Conservation (phyloP, 257 asterid genomes). For the Paraleonurus japonicus region DNA sequence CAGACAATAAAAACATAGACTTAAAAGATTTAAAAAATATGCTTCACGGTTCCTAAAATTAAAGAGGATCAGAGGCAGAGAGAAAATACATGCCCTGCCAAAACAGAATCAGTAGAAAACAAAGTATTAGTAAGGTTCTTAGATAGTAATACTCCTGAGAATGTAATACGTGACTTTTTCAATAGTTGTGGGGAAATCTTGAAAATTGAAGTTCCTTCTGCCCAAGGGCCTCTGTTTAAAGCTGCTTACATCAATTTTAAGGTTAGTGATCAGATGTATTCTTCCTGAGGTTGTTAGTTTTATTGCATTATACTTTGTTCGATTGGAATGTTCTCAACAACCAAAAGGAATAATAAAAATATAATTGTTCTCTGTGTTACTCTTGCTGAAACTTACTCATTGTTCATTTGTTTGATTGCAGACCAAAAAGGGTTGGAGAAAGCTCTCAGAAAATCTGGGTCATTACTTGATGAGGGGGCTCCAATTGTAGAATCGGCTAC, state of each 20-base stretch:
- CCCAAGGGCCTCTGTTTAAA: constrained; percentile 22
- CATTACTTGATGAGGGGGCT: neutral
- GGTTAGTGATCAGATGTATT: constrained; percentile 37
- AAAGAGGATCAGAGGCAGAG: constrained; percentile 25
- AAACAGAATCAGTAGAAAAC: constrained; percentile 28
- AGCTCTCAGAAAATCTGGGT: constrained; percentile 34
- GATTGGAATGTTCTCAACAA: neutral
- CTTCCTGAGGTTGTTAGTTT: neutral
- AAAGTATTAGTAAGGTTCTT: constrained; percentile 47
- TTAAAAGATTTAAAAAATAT: constrained; percentile 18
- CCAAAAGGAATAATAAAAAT: neutral
- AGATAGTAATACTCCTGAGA: neutral
- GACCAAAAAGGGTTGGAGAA: constrained; percentile 41
- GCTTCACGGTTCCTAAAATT: constrained; percentile 20
- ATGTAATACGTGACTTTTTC: neutral
- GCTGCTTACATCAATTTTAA: constrained; percentile 45
- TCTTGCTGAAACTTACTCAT: neutral
- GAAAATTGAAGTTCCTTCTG: constrained; percentile 32
- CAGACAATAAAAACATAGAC: neutral
- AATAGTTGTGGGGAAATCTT: constrained; percentile 39
- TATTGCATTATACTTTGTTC: neutral
- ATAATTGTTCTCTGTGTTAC: neutral
- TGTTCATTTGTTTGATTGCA: constrained; percentile 34
- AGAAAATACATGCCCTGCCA: constrained; percentile 9
- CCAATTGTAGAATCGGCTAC: constrained; percentile 41